Evolutionary conservation across 164 flowering plant species (phyloP), one percentile per base, ranked within the genome.

Genomic region (Aristolochia contorta): DNA sequence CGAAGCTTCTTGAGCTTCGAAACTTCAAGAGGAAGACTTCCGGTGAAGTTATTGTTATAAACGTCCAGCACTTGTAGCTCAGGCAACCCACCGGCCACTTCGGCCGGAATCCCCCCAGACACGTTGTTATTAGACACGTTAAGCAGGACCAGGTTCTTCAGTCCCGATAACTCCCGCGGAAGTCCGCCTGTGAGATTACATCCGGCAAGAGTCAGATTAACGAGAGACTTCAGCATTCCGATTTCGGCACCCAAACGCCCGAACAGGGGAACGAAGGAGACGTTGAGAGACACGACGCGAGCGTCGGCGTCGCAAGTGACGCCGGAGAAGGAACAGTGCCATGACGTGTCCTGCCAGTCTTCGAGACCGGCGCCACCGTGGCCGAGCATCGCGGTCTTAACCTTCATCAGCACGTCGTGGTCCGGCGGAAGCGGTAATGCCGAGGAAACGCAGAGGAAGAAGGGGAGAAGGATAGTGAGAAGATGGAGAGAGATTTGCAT

Each of bases 241-340:
- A 93, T 82, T 56, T 84, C 92, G 37, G 91, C 81, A 10, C 89
- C 71, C 8, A 90, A 19, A 0, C 65, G 32, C 4, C 91, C 87
- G 25, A 59, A 68, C 5, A 87, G 84, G 16, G 78, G 80, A 22
- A 65, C n/a, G 57, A 46, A 68, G 20, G 92, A 73, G 25, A 90
- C 54, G 65, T 81, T 77, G 25, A 93, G 78, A 4, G 94, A 73
- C 0, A 66, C 70, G 14, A 93, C 97, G 4, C 83, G 75, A 0
- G 56, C 65, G 6, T 79, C 69, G 1, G 24, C 59, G 63, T 85
- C 79, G 65, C 99, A 93, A 0, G 75, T 16, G 45, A 93, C 86
- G 10, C 99, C 99, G 21, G 83, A 60, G 64, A 89, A 88, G 10
- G 66, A 66, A 67, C 97, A 93, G 61, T 87, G 91, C 0, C 78